Base-by-base conservation (phyloP, 768 basidiomycete genomes). In the Pholiota conissans region DNA sequence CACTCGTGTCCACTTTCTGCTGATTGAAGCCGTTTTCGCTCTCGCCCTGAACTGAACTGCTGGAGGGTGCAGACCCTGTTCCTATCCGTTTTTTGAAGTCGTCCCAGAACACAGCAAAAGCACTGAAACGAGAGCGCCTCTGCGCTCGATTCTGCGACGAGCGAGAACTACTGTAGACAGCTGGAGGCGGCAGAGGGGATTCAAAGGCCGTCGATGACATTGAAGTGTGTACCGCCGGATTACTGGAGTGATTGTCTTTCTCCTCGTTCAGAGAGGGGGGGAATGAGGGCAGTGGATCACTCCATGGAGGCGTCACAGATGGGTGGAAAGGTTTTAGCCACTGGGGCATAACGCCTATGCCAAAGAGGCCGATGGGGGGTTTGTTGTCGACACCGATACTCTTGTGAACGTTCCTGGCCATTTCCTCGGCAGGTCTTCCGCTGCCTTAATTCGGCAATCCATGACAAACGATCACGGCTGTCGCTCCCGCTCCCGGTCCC, bases 61-160 rank as follows among this genome's bases (percentile, higher is more conserved):
- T 80, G 4, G 84, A 85, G 10, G 83, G 85, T 14, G 78, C 76
- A 0, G 79, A 74, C n/a, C 80, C 83, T 1, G 81, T 76, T 26
- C 84, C 82, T 29, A 88, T 73, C 30, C 80, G 81, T 60, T 75
- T 78, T 68, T 77, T 76, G 69, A 89, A 76, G 34, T 69, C 74
- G 1, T 74, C 75, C 84, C 81, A 87, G 28, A 78, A 74, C 6
- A 74, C 71, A 39, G 67, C 69, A 58, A 82, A 62, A 20, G 66
- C 63, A 42, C 63, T 69, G 56, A 82, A 72, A 32, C 77, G 74
- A 49, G 76, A 71, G 20, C 63, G 61, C 29, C 71, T 74, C 65
- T 72, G 79, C 49, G 71, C 72, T 55, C 65, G 69, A 32, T 49
- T 54, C 55, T 42, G 60, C 6, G 71, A 57, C 24, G 62, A 59